Evolutionary conservation across 1,284 basidiomycete genomes (phyloP).

Genomic region (Malassezia cuniculi): DNA sequence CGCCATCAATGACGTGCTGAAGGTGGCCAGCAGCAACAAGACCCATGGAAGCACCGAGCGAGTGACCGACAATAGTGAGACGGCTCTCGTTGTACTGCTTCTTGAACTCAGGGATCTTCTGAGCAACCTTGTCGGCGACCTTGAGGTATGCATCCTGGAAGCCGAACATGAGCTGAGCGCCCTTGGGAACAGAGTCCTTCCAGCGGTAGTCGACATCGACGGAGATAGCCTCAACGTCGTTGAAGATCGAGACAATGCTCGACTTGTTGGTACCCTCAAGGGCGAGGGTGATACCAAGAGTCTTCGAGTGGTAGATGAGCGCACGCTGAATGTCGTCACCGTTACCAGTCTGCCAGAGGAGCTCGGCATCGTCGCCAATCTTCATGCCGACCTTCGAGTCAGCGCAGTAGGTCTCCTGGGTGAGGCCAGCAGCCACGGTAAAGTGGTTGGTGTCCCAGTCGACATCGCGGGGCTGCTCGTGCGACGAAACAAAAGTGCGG

Average conservation of each 20-base stretch:
- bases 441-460: no score
- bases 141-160: constrained; percentile 31
- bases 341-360: constrained; percentile 28
- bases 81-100: constrained; percentile 14
- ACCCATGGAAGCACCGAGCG: constrained; percentile 30
- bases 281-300: constrained; percentile 22
- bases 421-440: no score
- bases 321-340: constrained; percentile 20
- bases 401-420: no score
- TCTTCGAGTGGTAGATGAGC: constrained; percentile 24
- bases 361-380: constrained; percentile 18
- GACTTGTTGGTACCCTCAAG: constrained; percentile 30
- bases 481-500: no score
- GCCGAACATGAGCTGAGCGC: constrained; percentile 21
- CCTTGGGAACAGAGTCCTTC: constrained; percentile 13
- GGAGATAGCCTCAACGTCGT: constrained; percentile 20
- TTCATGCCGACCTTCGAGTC: no score
- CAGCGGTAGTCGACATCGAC: constrained; percentile 19
- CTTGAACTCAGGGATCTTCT: constrained; percentile 21
- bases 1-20: constrained; percentile 16
- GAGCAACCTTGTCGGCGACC: constrained; percentile 19
- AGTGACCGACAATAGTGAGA: constrained; percentile 29
- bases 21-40: constrained; percentile 25
- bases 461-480: no score
- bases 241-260: constrained; percentile 19